These are phyloP conservation scores for Ettlia oleoabundans DNA, from an alignment of 139 green algal species.

Conservation along the genomic window DNA sequence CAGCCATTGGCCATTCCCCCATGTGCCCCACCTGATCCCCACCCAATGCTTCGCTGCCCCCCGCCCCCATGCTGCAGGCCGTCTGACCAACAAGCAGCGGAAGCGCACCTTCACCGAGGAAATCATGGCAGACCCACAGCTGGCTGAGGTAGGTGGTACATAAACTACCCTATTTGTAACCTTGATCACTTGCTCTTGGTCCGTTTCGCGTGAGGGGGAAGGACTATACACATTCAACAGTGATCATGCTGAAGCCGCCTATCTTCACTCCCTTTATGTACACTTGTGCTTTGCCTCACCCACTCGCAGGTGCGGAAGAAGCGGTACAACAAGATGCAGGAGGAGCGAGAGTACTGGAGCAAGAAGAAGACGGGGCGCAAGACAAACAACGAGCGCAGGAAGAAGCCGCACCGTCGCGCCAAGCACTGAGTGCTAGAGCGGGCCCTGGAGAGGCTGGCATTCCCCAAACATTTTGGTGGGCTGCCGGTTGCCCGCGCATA, in stretches of 20 bases:
- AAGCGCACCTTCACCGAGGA: conserved; percentile 73
- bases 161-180: no score
- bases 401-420: conserved; percentile 43
- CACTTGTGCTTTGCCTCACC: background rate
- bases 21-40: no score
- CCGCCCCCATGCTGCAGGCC: no score
- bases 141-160: conserved; percentile 44
- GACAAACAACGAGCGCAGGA: conserved; percentile 43
- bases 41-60: no score
- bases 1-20: no score
- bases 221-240: no score
- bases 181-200: no score
- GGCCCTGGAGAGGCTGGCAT: background rate
- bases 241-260: background rate
- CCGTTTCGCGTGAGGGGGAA: no score
- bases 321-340: conserved; percentile 63
- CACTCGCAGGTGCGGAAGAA: conserved; percentile 51
- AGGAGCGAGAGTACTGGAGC: conserved; percentile 23
- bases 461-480: no score
- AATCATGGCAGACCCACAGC: conserved; percentile 67
- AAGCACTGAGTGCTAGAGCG: conserved; percentile 47
- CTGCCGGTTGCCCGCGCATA: no score
- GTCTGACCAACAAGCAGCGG: conserved; percentile 75
- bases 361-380: conserved; percentile 33
- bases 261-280: background rate